Conservation (phyloP, 2,329 filamentous ascomycete species). For the Akanthomyces uredinophilus region DNA sequence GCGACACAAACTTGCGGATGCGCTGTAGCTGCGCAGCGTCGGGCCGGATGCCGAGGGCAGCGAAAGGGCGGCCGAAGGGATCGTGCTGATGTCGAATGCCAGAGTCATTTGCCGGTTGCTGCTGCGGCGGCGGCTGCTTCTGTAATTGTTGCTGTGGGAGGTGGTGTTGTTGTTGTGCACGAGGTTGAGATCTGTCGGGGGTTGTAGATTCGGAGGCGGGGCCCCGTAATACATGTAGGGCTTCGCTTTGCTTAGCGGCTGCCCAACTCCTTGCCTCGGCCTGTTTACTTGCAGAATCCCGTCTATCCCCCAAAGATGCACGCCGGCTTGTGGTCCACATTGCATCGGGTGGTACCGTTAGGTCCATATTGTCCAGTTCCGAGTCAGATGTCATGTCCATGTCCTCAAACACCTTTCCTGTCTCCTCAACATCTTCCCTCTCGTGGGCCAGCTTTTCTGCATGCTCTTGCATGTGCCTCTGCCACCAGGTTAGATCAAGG, state of each 20-base stretch:
- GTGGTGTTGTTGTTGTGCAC: conserved; percentile 8
- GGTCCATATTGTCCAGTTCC: conserved; percentile 40
- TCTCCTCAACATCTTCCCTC: conserved; percentile 16
- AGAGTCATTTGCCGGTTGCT: conserved; percentile 25
- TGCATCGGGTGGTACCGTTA: conserved; percentile 34
- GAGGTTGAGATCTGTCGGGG: conserved; percentile 11
- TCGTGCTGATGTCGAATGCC: conserved; percentile 34
- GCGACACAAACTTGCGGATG: conserved; percentile 53
- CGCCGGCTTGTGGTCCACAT: conserved; percentile 38
- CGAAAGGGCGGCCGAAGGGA: conserved; percentile 42
- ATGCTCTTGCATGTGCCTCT: conserved; percentile 76
- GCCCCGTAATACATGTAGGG: conserved; percentile 13
- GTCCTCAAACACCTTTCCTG: conserved; percentile 18
- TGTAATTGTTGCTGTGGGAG: neutral
- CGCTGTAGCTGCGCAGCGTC: conserved; percentile 38
- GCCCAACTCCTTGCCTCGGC: conserved; percentile 22
- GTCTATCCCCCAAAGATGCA: conserved; percentile 21
- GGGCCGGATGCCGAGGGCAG: conserved; percentile 32
- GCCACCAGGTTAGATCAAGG: conserved; percentile 64
- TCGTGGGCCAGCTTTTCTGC: conserved; percentile 56
- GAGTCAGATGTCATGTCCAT: conserved; percentile 33
- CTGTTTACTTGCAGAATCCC: conserved; percentile 24
- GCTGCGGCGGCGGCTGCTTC: conserved; percentile 6
- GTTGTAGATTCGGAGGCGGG: conserved; percentile 7
- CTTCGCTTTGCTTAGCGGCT: conserved; percentile 16